These are phyloP conservation scores for Carex scoparia DNA, from an alignment of 176 grass and related monocot species.

Conservation along the genomic window DNA sequence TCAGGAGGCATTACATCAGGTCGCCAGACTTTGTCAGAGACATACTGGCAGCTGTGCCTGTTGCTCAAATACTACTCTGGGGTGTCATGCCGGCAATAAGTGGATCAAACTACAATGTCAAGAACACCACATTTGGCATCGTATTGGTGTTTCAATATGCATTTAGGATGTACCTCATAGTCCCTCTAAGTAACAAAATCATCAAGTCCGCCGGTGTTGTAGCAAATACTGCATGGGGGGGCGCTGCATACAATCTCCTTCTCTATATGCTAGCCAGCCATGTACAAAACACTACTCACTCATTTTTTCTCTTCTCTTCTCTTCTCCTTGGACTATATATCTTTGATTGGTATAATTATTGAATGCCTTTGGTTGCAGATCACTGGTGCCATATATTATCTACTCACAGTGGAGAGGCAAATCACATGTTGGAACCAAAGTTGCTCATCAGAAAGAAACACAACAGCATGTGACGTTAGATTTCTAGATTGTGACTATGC, in stretches of 20 bases:
- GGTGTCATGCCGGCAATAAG: slow-evolving; percentile 57
- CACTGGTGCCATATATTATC: slow-evolving; percentile 75
- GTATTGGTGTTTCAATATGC: slow-evolving; percentile 71
- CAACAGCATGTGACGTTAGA: slow-evolving; percentile 15
- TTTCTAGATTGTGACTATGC: slow-evolving; percentile 50
- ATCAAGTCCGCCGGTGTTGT: slow-evolving; percentile 77
- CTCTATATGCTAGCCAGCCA: slow-evolving; percentile 91
- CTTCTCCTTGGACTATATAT: too few species aligned
- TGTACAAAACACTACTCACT: slow-evolving; percentile 38
- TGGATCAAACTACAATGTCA: slow-evolving; percentile 44
- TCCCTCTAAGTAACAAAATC: slow-evolving; percentile 68
- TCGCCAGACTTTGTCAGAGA: slow-evolving; percentile 57
- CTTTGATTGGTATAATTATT: too few species aligned
- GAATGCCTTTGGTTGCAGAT: slow-evolving; percentile 36
- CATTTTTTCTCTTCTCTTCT: too few species aligned
- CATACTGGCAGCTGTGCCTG: slow-evolving; percentile 53
- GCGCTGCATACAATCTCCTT: slow-evolving; percentile 94
- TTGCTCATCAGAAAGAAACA: slow-evolving; percentile 24
- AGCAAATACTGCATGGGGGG: slow-evolving; percentile 85
- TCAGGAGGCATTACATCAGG: slow-evolving; percentile 49
- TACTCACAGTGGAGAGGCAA: slow-evolving; percentile 72
- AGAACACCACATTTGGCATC: slow-evolving; percentile 54
- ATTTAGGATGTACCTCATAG: slow-evolving; percentile 65
- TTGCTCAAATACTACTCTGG: slow-evolving; percentile 81
- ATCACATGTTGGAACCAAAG: slow-evolving; percentile 80